Base-by-base conservation (phyloP, 148 eudicot genomes). In the Rhododendron williamsianum region DNA sequence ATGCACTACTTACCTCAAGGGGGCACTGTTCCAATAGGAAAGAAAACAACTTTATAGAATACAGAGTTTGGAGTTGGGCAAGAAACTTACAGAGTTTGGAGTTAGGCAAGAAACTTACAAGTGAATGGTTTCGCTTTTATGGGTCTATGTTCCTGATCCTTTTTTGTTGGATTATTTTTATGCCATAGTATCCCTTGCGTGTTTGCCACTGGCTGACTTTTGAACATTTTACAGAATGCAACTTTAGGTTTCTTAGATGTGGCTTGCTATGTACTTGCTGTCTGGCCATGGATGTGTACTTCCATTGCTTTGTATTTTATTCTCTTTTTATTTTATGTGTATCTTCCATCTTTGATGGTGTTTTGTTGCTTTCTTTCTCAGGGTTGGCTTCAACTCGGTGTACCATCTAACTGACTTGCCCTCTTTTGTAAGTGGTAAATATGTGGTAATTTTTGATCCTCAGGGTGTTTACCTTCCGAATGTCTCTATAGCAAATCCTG, bases 381-480 rank as follows among this genome's bases (percentile, higher is more conserved):
- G 99, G 98, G 98, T 97, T 85, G 99, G 99, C 83, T 97, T 97
- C 93, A 97, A 97, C 90, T 95, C 99, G 41, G 99, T 97, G 85
- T 97, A 97, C 89, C 99, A 97, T 92, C 85, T 97, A 67, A 97
- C 99, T n/a, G 99, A 97, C 87, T 90, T 97, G 86, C 99, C 99
- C 73, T 97, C 99, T 76, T 97, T 97, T 89, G 98, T 97, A 88
- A 97, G 99, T 88, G 99, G 94, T 60, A 97, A 97, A 85, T 91
- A 95, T 88, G 94, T 93, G 85, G 98, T 97, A 19, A 76, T 97
- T 81, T 97, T 97, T 90, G 99, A 97, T 91, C 99, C 99, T 80
- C 99, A 97, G 90, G 96, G 99, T 63, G 88, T 90, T 84, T 95
- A 95, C 89, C 98, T 97, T 87, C 99, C 99, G 45, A 95, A 97